Evolutionary conservation across 495 filamentous ascomycete genomes (phyloP), one percentile per base, ranked within the genome.

Genomic region (Pyronema omphalodes): DNA sequence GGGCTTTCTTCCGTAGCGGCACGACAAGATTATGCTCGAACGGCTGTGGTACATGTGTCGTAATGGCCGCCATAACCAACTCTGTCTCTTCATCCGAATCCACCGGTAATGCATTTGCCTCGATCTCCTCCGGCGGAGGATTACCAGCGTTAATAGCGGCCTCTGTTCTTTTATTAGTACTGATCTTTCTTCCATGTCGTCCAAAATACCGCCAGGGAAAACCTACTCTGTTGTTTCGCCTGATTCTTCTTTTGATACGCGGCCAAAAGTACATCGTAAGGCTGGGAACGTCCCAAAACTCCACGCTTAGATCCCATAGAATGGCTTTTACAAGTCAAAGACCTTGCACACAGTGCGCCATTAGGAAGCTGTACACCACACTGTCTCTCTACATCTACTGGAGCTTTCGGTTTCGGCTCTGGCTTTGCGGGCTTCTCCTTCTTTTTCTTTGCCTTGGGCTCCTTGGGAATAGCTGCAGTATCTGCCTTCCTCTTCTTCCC

Each of bases 211-310:
- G 23, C 2, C 23, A 43, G 45, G 51, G 23, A 50, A 50, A n/a
- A 70, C 76, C 58, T 75, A 88, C 84, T 93, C 66, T 95, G 89
- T 70, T 91, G 84, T 61, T 93, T 89, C 9, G 91, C 91, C 69
- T 96, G 91, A 66, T 96, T 98, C 73, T 93, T 94, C 74, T 95
- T 95, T 71, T 98, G 91, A 67, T 98, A 96, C 14, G 86, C 83
- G 33, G 84, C 79, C 18, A 98, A 76, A 23, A 98, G 71, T 78
- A 91, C 87, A 67, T 96, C 89, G 65, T 98, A 98, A 1, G 93
- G 93, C 49, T 94, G 71, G 37, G 84, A 89, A 34, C 91, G 74
- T 5, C 91, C 91, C 11, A 88, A 83, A 3, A 98, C 91, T 0
- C 80, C 78, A 58, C 91, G 77, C 69, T 98, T 98, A 6, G 91